Base-by-base conservation (phyloP, 2,329 filamentous ascomycete genomes). In the Metarhizium robertsii region DNA sequence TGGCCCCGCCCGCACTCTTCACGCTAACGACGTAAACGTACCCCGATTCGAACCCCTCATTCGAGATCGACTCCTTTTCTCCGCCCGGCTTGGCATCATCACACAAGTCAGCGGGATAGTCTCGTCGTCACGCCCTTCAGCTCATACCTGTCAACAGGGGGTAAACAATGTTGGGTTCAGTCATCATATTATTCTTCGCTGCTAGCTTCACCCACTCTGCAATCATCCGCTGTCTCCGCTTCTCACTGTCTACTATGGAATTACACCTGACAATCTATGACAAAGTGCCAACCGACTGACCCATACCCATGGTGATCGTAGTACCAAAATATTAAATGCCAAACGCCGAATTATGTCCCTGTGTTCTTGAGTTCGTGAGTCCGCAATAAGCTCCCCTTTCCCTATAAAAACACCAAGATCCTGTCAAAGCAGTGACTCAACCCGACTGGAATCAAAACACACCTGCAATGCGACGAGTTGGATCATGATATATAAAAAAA, bases 221-320 rank as follows among this genome's bases (percentile, higher is more conserved):
- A 38, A 51, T 29, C 20, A 51, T 51, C 52, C 58, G 56, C 56
- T 59, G 40, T 46, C 53, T 38, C 49, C 29, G 29, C 18, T 40
- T 36, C 49, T 16, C 40, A 45, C 46, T 52, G 43, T 47, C 45
- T 53, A 54, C 43, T 50, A 14, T 40, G 42, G 29, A 52, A 48
- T 49, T 53, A 59, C 55, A 53, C 50, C n/a, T 52, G 48, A 52
- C 58, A 55, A 53, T 56, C 54, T 56, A 58, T 58, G 49, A 54
- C n/a, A n/a, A 50, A n/a, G 34, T 55, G 40, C 53, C 43, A 20
- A 53, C 34, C 45, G 25, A 47, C 48, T 20, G 38, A 38, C 7
- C 34, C 53, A 51, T 48, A 20, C 14, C 46, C 53, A 49, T 54
- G 57, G 51, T 56, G 45, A 50, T 52, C 49, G 42, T 14, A 25